phyloP scores from a whole-genome alignment of 345 rosid genomes.

The Gossypium bickii region DNA sequence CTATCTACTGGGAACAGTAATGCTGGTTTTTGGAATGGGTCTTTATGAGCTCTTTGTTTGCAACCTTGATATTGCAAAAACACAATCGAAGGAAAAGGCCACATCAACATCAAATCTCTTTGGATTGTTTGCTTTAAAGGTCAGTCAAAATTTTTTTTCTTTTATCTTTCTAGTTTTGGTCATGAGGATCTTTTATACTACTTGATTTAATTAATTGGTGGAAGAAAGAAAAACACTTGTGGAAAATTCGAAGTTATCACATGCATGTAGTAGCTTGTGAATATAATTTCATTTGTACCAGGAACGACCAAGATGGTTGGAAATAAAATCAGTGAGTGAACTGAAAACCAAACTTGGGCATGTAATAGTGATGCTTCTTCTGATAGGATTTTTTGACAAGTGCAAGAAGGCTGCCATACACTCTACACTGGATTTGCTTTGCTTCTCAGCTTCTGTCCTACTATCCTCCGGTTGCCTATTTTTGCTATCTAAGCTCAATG shows the following conservation, averaged over 20 bases:
- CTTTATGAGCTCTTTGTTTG: slow-evolving; percentile 88
- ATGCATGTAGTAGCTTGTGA: background rate
- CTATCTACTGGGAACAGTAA: slow-evolving; percentile 88
- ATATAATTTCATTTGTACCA: slow-evolving; percentile 13
- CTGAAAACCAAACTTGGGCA: slow-evolving; percentile 90
- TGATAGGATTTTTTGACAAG: slow-evolving; percentile 85
- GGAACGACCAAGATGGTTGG: slow-evolving; percentile 87
- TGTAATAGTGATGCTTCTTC: slow-evolving; percentile 90
- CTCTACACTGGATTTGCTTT: slow-evolving; percentile 69
- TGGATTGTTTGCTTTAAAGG: slow-evolving; percentile 73
- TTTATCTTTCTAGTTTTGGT: background rate
- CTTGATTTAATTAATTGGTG: background rate
- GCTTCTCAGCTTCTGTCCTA: slow-evolving; percentile 49
- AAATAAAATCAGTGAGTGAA: slow-evolving; percentile 67
- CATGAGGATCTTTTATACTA: background rate
- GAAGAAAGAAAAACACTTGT: background rate
- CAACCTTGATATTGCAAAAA: slow-evolving; percentile 60
- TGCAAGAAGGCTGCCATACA: slow-evolving; percentile 63
- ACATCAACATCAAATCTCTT: slow-evolving; percentile 57
- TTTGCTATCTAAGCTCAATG: slow-evolving; percentile 73
- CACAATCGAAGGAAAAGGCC: slow-evolving; percentile 29
- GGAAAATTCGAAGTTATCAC: background rate
- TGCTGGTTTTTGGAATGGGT: slow-evolving; percentile 95
- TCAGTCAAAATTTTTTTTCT: slow-evolving; percentile 15
- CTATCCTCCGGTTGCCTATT: slow-evolving; percentile 77